Evolutionary conservation across 352 stramenopile genomes (phyloP).

Genomic region (Globisporangium megalacanthum): DNA sequence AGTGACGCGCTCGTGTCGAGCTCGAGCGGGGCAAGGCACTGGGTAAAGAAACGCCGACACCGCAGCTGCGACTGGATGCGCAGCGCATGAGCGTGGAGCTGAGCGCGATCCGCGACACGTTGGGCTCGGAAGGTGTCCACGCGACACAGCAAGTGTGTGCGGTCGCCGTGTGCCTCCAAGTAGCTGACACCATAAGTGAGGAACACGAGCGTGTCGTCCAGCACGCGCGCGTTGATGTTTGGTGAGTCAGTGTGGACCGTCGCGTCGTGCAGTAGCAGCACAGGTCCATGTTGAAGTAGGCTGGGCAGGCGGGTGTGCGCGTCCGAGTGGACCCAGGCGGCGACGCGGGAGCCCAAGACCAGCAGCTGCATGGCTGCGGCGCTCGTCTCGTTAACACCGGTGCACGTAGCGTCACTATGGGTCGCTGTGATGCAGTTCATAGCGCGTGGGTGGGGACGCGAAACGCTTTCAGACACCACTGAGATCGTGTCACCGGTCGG

Average conservation of each 20-base stretch:
- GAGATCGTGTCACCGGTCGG: too few species aligned
- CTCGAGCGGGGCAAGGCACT: constrained; percentile 32
- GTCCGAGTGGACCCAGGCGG: constrained; percentile 17
- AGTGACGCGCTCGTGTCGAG: constrained; percentile 34
- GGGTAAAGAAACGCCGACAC: constrained; percentile 41
- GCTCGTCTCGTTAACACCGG: background rate
- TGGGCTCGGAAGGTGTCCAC: constrained; percentile 7
- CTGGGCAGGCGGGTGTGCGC: constrained; percentile 21
- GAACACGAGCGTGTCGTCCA: constrained; percentile 46
- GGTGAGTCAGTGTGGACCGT: constrained; percentile 27
- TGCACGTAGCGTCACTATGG: background rate
- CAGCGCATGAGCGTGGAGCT: constrained; percentile 18
- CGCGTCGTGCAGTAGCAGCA: constrained; percentile 22
- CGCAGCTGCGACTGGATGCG: constrained; percentile 30
- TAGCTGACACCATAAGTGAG: constrained; percentile 37
- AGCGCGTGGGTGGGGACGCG: constrained; percentile 8
- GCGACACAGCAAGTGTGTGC: constrained; percentile 11
- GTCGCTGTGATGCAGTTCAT: constrained; percentile 6
- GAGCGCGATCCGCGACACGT: constrained; percentile 10
- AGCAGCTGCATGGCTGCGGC: constrained; percentile 19
- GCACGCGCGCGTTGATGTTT: constrained; percentile 24
- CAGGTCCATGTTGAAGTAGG: constrained; percentile 24
- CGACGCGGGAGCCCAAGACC: constrained; percentile 16
- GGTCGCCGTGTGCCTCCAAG: constrained; percentile 20
- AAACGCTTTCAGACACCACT: background rate